phyloP scores from a whole-genome alignment of 2,329 filamentous ascomycete species.

The Chrysosporium queenslandicum region DNA sequence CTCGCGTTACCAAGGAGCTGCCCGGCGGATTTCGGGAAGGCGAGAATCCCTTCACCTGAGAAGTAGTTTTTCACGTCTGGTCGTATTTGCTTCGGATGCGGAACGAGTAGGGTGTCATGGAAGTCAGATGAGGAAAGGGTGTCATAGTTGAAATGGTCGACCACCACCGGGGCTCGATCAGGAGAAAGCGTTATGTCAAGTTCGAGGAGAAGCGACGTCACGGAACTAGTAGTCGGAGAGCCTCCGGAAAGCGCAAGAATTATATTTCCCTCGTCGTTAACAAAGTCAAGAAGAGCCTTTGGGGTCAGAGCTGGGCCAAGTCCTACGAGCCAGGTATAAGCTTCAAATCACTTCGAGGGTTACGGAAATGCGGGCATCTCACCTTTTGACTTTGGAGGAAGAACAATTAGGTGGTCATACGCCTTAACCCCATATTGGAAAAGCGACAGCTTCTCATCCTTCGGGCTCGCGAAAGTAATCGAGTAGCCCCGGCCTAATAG shows the following conservation, averaged over 20 bases:
- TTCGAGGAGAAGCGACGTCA: constrained; percentile 72
- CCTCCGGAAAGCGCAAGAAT: constrained; percentile 71
- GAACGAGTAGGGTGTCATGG: constrained; percentile 79
- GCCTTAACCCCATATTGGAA: constrained; percentile 78
- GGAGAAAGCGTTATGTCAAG: constrained; percentile 79
- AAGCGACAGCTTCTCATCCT: constrained; percentile 64
- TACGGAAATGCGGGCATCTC: constrained; percentile 1
- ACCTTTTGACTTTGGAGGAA: constrained; percentile 88
- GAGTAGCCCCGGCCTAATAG: constrained; percentile 67
- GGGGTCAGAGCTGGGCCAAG: constrained; percentile 83
- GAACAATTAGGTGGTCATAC: constrained; percentile 83
- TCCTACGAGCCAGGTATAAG: constrained; percentile 43
- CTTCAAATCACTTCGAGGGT: not conserved
- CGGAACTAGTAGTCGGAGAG: constrained; percentile 57
- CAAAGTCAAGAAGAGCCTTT: constrained; percentile 75
- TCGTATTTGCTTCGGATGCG: constrained; percentile 55
- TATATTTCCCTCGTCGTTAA: constrained; percentile 86
- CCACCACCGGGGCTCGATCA: constrained; percentile 73
- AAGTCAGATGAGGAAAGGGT: constrained; percentile 61
- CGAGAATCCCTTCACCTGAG: constrained; percentile 56
- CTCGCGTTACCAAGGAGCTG: constrained; percentile 69
- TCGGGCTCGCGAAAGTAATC: constrained; percentile 71
- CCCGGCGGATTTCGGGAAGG: constrained; percentile 71
- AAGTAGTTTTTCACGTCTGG: constrained; percentile 70
- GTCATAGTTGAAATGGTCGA: constrained; percentile 96